Conservation (phyloP, 352 stramenopile species). For the Phytophthora constricta region DNA sequence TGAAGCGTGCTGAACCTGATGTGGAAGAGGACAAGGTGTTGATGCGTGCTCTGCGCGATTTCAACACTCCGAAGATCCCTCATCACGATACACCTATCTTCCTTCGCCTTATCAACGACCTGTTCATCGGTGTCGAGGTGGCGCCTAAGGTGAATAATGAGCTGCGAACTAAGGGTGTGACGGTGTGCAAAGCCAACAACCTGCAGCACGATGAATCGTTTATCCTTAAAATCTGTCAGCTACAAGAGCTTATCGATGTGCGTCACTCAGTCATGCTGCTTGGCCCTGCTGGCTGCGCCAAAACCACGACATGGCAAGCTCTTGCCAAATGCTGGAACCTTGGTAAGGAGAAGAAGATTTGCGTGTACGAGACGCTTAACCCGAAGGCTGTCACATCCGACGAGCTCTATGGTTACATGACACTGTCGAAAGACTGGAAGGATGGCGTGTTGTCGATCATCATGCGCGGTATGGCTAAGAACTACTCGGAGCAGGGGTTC, state of each 20-base stretch:
- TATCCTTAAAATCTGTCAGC: constrained; percentile 87
- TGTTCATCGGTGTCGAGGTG: constrained; percentile 95
- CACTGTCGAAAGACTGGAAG: constrained; percentile 91
- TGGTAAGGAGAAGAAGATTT: constrained; percentile 89
- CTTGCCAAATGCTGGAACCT: constrained; percentile 90
- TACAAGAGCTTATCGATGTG: constrained; percentile 90
- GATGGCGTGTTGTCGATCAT: constrained; percentile 91
- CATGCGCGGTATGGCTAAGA: constrained; percentile 92
- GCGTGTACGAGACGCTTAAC: constrained; percentile 90
- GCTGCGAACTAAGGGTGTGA: constrained; percentile 92
- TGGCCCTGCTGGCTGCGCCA: constrained; percentile 81
- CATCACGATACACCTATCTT: constrained; percentile 91
- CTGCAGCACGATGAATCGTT: constrained; percentile 88
- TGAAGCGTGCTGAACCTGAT: constrained; percentile 83
- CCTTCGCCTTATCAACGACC: constrained; percentile 83
- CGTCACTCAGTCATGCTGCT: constrained; percentile 90
- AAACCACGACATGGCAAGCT: constrained; percentile 88
- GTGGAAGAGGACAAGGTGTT: constrained; percentile 89
- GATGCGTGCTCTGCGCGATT: constrained; percentile 87
- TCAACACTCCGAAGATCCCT: constrained; percentile 90
- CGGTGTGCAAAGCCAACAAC: constrained; percentile 90
- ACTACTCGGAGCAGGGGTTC: constrained; percentile 91
- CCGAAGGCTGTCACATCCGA: constrained; percentile 90
- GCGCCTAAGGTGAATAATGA: constrained; percentile 94
- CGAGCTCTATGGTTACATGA: constrained; percentile 95